Percentiles rank a stretch among this genome's conserved stretches.
phyloP scores from a whole-genome alignment of 139 green algal species.

The Coelastrella sp. region DNA sequence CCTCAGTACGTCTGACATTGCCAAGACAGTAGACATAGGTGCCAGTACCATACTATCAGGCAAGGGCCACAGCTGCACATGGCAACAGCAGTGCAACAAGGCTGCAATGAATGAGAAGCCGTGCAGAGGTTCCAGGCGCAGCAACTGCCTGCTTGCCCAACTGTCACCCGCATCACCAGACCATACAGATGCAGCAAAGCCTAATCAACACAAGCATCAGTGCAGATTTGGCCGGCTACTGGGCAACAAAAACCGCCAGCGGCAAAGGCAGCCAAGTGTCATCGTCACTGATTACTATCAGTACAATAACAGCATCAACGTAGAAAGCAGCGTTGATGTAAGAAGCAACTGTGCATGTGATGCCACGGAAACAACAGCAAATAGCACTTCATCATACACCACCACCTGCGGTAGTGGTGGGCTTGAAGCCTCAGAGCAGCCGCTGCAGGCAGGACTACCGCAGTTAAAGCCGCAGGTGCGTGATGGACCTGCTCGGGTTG shows the following conservation, averaged over 20 bases:
- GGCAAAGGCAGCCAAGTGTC: not conserved
- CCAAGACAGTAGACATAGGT: no score
- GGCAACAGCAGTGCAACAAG: not conserved
- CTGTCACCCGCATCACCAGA: not conserved
- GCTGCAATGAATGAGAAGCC: not conserved
- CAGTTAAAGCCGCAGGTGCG: not conserved
- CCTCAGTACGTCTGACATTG: no score
- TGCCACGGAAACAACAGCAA: not conserved
- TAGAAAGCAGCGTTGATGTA: not conserved
- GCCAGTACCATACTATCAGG: no score
- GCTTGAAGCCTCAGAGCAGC: not conserved
- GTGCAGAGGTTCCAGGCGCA: not conserved
- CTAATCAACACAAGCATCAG: not conserved
- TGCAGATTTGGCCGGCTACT: not conserved
- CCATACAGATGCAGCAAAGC: not conserved
- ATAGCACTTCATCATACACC: not conserved
- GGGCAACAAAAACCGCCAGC: not conserved
- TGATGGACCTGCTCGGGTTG: no score
- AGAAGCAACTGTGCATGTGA: not conserved
- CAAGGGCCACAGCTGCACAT: not conserved
- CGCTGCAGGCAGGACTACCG: no score
- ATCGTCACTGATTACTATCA: not conserved
- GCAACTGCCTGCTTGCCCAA: not conserved
- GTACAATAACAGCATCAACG: no score
- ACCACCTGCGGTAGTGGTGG: not conserved